Percentiles rank a stretch among this genome's conserved stretches.
These are phyloP conservation scores for Phytophthora pistaciae DNA, from an alignment of 352 stramenopile genomes.

Conservation along the genomic window DNA sequence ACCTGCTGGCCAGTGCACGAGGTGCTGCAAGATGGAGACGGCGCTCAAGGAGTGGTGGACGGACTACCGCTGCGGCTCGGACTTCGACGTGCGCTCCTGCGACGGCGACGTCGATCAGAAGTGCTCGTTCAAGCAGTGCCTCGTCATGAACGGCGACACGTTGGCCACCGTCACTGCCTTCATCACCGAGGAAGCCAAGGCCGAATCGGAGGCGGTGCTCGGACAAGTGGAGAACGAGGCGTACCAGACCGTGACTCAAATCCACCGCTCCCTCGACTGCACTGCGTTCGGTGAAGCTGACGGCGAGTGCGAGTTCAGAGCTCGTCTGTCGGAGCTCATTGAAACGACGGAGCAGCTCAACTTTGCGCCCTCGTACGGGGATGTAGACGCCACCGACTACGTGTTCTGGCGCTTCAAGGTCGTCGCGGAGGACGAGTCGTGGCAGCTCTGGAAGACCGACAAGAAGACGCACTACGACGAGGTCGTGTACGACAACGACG, in stretches of 20 bases:
- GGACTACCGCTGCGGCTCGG: slow-evolving; percentile 67
- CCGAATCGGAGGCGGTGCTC: slow-evolving; percentile 50
- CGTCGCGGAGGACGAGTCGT: slow-evolving; percentile 38
- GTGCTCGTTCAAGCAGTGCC: slow-evolving; percentile 65
- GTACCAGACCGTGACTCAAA: slow-evolving; percentile 65
- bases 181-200: slow-evolving; percentile 39
- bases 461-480: slow-evolving; percentile 20
- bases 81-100: slow-evolving; percentile 54
- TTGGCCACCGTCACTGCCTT: slow-evolving; percentile 42
- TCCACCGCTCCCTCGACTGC: slow-evolving; percentile 70
- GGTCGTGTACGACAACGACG: slow-evolving; percentile 21
- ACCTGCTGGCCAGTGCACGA: slow-evolving; percentile 41
- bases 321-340: slow-evolving; percentile 48
- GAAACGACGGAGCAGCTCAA: slow-evolving; percentile 37
- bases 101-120: slow-evolving; percentile 37
- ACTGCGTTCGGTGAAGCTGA: slow-evolving; percentile 40
- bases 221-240: slow-evolving; percentile 39
- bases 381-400: slow-evolving; percentile 39
- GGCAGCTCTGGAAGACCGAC: slow-evolving; percentile 54
- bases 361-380: slow-evolving; percentile 1
- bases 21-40: slow-evolving; percentile 58
- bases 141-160: slow-evolving; percentile 60
- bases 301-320: slow-evolving; percentile 44
- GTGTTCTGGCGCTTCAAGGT: slow-evolving; percentile 78
- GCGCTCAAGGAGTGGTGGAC: slow-evolving; percentile 67